Percentiles rank a stretch among this genome's conserved stretches.
Conservation (phyloP, 805 yeast genomes). For the Debaryomyces tyrocola region DNA sequence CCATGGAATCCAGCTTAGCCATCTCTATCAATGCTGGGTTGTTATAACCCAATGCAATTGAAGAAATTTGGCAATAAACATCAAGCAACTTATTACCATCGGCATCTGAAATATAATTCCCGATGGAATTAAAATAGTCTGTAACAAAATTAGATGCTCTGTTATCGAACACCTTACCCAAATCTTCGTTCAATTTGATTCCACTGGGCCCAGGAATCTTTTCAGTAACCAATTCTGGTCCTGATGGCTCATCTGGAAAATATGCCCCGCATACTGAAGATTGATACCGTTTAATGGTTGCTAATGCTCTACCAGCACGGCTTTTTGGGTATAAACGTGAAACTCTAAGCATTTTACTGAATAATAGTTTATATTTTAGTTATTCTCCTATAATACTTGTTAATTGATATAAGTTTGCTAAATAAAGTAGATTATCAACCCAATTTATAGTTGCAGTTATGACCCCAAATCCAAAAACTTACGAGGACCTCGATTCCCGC, state of each 20-base stretch:
- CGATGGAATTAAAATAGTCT: conserved; percentile 38
- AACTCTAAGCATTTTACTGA: background rate
- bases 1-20: conserved; percentile 69
- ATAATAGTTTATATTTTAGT: no score
- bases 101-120: conserved; percentile 42
- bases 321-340: background rate
- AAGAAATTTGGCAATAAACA: conserved; percentile 69
- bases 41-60: conserved; percentile 84
- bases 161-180: conserved; percentile 41
- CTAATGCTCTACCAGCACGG: background rate
- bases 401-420: no score
- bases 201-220: conserved; percentile 41
- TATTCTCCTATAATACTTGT: no score
- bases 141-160: conserved; percentile 42
- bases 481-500: background rate
- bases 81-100: conserved; percentile 43
- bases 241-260: conserved; percentile 37
- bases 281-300: background rate
- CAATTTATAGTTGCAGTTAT: no score
- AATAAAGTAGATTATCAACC: no score
- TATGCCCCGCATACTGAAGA: conserved; percentile 12
- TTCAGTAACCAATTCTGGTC: conserved; percentile 29
- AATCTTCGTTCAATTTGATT: conserved; percentile 27
- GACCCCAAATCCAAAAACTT: no score
- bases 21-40: conserved; percentile 71